These are phyloP conservation scores for Arabidopsis hybrid DNA, from an alignment of 441 rosid species.

Conservation along the genomic window DNA sequence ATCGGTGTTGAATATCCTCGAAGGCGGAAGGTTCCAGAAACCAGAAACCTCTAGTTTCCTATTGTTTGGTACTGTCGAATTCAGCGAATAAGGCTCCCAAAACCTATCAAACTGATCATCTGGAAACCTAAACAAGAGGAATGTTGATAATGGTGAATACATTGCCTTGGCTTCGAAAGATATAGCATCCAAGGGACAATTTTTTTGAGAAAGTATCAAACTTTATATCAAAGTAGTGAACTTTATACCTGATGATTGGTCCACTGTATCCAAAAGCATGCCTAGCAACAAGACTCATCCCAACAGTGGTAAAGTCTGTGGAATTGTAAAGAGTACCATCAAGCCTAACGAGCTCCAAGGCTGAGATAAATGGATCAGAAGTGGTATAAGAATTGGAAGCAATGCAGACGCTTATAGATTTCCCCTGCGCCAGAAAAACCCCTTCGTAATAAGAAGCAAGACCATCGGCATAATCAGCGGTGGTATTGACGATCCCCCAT, in stretches of 20 bases:
- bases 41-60: constrained; percentile 64
- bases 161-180: neutral
- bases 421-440: constrained; percentile 72
- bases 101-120: constrained; percentile 80
- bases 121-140: constrained; percentile 60
- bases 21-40: constrained; percentile 91
- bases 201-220: neutral
- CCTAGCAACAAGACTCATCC: constrained; percentile 70
- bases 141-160: neutral
- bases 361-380: constrained; percentile 90
- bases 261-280: constrained; percentile 77
- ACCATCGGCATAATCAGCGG: constrained; percentile 62
- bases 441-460: constrained; percentile 72
- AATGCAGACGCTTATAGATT: constrained; percentile 72
- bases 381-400: constrained; percentile 68
- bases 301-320: constrained; percentile 60
- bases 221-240: neutral
- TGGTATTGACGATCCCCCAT: constrained; percentile 83
- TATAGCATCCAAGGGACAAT: neutral
- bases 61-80: constrained; percentile 50
- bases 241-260: constrained; percentile 60
- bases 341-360: constrained; percentile 70
- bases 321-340: constrained; percentile 71
- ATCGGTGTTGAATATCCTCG: constrained; percentile 69
- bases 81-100: constrained; percentile 72